Conservation (phyloP, 352 stramenopile species). For the Phytophthora pisi region DNA sequence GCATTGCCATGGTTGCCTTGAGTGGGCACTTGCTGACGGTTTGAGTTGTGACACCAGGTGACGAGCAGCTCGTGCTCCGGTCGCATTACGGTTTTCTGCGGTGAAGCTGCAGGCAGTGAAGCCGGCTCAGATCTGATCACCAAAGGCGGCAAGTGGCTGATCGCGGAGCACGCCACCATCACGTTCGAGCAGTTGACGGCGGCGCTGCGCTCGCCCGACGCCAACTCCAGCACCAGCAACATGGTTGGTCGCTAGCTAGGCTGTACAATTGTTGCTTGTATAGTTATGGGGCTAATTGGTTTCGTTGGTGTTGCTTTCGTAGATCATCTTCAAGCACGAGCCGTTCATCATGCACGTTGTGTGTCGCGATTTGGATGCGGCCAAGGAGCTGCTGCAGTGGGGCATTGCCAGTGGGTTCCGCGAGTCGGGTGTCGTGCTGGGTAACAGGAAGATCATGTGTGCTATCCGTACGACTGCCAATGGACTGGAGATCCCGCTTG, state of each 20-base stretch:
- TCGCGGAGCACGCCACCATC: conserved; percentile 81
- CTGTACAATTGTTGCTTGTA: too few species aligned
- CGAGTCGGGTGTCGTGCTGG: conserved; percentile 89
- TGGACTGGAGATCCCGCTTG: conserved; percentile 87
- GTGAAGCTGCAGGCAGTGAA: conserved; percentile 35
- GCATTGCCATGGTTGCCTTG: too few species aligned
- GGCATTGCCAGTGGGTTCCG: conserved; percentile 85
- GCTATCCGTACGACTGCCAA: conserved; percentile 91
- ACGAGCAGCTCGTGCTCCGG: conserved; percentile 93
- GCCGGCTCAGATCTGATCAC: conserved; percentile 65
- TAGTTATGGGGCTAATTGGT: too few species aligned
- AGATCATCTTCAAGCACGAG: conserved; percentile 91
- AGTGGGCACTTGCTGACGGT: neutral
- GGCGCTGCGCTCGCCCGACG: conserved; percentile 49
- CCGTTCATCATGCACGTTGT: conserved; percentile 94
- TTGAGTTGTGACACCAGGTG: conserved; percentile 44
- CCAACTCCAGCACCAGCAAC: conserved; percentile 49
- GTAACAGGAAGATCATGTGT: conserved; percentile 90
- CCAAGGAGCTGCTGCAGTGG: conserved; percentile 84
- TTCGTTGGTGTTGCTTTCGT: conserved; percentile 3
- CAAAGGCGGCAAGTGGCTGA: conserved; percentile 90
- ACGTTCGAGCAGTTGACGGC: conserved; percentile 69
- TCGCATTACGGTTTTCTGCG: conserved; percentile 88
- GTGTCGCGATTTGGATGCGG: conserved; percentile 78
- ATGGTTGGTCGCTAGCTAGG: conserved; percentile 45